phyloP scores from a whole-genome alignment of 1,284 basidiomycete genomes.

The Pascua guehoae region DNA sequence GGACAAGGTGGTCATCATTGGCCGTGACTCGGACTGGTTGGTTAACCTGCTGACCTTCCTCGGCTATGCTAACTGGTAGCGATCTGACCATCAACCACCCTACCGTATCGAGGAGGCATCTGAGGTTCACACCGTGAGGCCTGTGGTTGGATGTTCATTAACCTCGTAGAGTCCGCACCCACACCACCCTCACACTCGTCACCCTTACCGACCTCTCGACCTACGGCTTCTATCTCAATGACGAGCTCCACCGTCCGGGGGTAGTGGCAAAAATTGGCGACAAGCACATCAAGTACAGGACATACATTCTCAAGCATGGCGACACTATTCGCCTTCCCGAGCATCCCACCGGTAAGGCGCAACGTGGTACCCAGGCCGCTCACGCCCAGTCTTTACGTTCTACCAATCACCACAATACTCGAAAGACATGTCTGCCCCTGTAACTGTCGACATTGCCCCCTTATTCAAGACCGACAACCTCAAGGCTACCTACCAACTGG shows the following conservation, averaged over 20 bases:
- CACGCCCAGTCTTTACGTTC: constrained; percentile 11
- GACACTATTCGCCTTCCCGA: constrained; percentile 7
- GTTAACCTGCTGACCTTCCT: no score
- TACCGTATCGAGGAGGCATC: constrained; percentile 13
- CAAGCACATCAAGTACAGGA: background rate
- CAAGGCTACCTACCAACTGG: background rate
- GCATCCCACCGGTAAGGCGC: background rate
- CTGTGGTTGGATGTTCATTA: no score
- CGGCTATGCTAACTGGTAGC: background rate
- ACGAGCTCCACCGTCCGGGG: constrained; percentile 54
- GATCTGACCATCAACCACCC: background rate
- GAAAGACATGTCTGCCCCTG: background rate
- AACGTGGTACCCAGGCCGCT: no score
- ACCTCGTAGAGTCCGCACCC: constrained; percentile 14
- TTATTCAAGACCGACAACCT: background rate
- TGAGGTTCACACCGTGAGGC: constrained; percentile 20
- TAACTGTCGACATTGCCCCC: background rate
- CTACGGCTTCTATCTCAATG: constrained; percentile 72
- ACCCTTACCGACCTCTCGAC: constrained; percentile 63
- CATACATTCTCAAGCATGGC: constrained; percentile 9
- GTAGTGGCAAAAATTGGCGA: constrained; percentile 37
- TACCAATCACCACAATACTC: constrained; percentile 2
- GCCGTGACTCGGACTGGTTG: background rate
- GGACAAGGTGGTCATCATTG: background rate
- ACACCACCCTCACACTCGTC: constrained; percentile 12